Percentiles rank a stretch among this genome's conserved stretches.
Evolutionary conservation across 306 rosid species (phyloP).

Genomic region (Sphenostylis stenocarpa): DNA sequence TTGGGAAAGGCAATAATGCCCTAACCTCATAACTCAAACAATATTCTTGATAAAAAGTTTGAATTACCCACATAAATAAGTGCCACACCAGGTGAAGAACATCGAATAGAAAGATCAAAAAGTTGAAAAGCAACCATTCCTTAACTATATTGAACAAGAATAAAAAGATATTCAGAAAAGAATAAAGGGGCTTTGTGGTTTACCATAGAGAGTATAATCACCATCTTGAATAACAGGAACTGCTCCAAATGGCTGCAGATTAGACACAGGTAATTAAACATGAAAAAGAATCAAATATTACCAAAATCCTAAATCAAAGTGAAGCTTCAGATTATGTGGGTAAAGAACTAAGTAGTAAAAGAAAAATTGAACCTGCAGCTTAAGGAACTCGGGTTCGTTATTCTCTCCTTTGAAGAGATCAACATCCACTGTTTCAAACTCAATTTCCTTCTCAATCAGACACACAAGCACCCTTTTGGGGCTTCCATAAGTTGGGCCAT

Average conservation of each 20-base stretch:
- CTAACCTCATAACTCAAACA: not conserved
- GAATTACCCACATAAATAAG: not conserved
- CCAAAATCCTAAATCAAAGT: not conserved
- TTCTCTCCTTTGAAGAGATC: slow-evolving; percentile 49
- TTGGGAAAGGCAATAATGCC: not conserved
- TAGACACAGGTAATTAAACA: not conserved
- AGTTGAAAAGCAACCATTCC: not conserved
- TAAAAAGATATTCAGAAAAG: not conserved
- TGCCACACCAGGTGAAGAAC: not conserved
- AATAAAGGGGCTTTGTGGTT: not conserved
- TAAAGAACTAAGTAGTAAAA: not conserved
- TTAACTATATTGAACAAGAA: not conserved
- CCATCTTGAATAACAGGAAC: slow-evolving; percentile 57
- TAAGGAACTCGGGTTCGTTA: slow-evolving; percentile 49
- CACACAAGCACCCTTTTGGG: slow-evolving; percentile 51
- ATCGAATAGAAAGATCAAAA: not conserved
- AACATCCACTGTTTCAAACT: slow-evolving; percentile 44
- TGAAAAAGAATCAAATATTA: not conserved
- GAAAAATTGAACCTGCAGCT: slow-evolving; percentile 44
- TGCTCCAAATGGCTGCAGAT: slow-evolving; percentile 52
- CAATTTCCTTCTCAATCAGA: slow-evolving; percentile 51
- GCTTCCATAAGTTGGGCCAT: slow-evolving; percentile 45
- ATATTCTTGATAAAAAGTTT: not conserved
- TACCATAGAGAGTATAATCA: slow-evolving; percentile 55
- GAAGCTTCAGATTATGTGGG: not conserved